Percentiles rank a stretch among this genome's conserved stretches.
Conservation (phyloP, 805 yeast genomes). For the Naumovozyma baii region DNA sequence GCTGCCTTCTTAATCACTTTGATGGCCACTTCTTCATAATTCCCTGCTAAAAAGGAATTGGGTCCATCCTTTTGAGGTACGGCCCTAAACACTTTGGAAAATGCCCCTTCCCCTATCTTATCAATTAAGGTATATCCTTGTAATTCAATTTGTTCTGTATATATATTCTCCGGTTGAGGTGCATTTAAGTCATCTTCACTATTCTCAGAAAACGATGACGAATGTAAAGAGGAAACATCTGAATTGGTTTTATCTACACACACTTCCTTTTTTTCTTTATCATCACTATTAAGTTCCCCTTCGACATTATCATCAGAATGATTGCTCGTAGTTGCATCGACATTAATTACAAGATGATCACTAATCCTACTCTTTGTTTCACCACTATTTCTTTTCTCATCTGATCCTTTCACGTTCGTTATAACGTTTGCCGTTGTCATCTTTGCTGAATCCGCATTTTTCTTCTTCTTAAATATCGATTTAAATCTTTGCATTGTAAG, state of each 20-base stretch:
- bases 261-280: not conserved
- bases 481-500: slow-evolving; percentile 10
- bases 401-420: not conserved
- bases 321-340: not conserved
- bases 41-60: slow-evolving; percentile 7
- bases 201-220: slow-evolving; percentile 1
- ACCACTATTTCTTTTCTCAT: not conserved
- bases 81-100: slow-evolving; percentile 65
- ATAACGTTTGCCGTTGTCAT: not conserved
- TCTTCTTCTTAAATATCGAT: slow-evolving; percentile 7
- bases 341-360: not conserved
- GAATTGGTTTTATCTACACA: not conserved
- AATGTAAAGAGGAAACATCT: not conserved
- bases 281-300: not conserved
- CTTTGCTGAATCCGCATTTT: not conserved
- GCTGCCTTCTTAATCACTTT: slow-evolving; percentile 60
- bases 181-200: slow-evolving; percentile 7
- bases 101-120: slow-evolving; percentile 75
- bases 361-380: not conserved
- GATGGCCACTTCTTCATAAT: slow-evolving; percentile 35
- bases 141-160: slow-evolving; percentile 31
- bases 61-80: slow-evolving; percentile 16
- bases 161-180: slow-evolving; percentile 13
- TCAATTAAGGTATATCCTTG: slow-evolving; percentile 33
- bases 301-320: not conserved